These are phyloP conservation scores for Torrubiellomyces zombiae DNA, from an alignment of 2,329 filamentous ascomycete species.

Conservation along the genomic window DNA sequence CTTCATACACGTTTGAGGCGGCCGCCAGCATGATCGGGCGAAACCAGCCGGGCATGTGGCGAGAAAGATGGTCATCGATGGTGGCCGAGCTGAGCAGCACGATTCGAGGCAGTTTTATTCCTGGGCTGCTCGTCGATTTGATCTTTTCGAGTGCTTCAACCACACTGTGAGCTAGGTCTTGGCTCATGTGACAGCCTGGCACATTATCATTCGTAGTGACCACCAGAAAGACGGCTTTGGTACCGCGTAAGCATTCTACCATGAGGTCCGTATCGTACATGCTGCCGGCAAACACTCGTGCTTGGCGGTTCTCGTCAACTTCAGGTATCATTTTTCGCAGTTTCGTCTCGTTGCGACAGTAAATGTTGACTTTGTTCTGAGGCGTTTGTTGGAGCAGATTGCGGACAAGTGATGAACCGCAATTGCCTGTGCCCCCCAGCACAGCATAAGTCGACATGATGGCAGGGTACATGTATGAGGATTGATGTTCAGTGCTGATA, in stretches of 20 bases:
- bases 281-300: slow-evolving; percentile 24
- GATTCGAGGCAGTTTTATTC: slow-evolving; percentile 17
- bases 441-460: too few relatives aligned
- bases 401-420: slow-evolving; percentile 22
- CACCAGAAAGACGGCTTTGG: slow-evolving; percentile 21
- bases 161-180: slow-evolving; percentile 18
- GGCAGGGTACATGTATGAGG: too few relatives aligned
- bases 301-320: slow-evolving; percentile 12
- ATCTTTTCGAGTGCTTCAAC: slow-evolving; percentile 11
- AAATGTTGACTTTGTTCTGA: slow-evolving; percentile 19
- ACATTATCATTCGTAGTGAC: slow-evolving; percentile 25
- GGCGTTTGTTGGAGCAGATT: slow-evolving; percentile 18
- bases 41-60: slow-evolving; percentile 12
- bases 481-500: too few relatives aligned
- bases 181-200: slow-evolving; percentile 20
- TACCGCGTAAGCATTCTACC: slow-evolving; percentile 16
- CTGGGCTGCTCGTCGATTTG: slow-evolving; percentile 12
- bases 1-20: slow-evolving; percentile 10
- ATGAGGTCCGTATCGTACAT: slow-evolving; percentile 22
- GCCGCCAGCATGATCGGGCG: slow-evolving; percentile 13
- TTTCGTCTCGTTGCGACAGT: slow-evolving; percentile 25
- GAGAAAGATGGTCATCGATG: slow-evolving; percentile 20
- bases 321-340: slow-evolving; percentile 17
- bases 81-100: slow-evolving; percentile 25
- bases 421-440: slow-evolving; percentile 26